Base-by-base conservation (phyloP, 2,329 filamentous ascomycete genomes). In the Sclerotiophoma versabilis region DNA sequence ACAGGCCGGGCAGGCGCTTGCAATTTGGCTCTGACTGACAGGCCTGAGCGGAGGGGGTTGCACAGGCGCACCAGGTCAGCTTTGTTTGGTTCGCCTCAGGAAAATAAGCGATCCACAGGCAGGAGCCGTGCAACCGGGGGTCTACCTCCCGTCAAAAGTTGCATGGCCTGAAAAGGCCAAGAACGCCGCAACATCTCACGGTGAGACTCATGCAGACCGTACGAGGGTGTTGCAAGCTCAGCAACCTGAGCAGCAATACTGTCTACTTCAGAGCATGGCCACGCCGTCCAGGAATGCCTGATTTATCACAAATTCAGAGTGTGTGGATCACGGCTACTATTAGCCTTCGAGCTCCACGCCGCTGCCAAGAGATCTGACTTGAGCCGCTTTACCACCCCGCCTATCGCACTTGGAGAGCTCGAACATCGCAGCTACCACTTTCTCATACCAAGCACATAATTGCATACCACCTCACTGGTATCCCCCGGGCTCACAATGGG, bases 321-420 rank as follows among this genome's bases (percentile, higher is more conserved):
- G 25, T 54, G 51, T 25, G 39, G 50, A 48, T 49, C 45, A 19
- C 19, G 39, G 23, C 39, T 38, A 27, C 38, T 22, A 14, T 14
- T 34, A 17, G 17, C 15, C n/a, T 15, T 17, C 14, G 19, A 33
- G 32, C 38, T 38, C 20, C 39, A n/a, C 22, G n/a, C 25, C 3
- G 12, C 6, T 33, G 45, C 51, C 51, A 54, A 54, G 51, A 54
- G 17, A 36, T 36, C 39, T 30, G 8, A 15, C 25, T 43, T 36
- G 44, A 43, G 49, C 49, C 36, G 49, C 38, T 19, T 37, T 23
- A 34, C 14, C 20, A 54, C 51, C 51, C 51, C 51, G 25, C 51
- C 51, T 39, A 54, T 49, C 44, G 32, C 44, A 27, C 38, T 54
- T 11, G 39, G 38, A 44, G 36, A 54, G 50, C 50, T 54, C 37